A percentile compares a stretch with the other conserved stretches of the same genome.
Evolutionary conservation across 2,329 filamentous ascomycete species (phyloP).

Genomic region (Clarireedia paspali): DNA sequence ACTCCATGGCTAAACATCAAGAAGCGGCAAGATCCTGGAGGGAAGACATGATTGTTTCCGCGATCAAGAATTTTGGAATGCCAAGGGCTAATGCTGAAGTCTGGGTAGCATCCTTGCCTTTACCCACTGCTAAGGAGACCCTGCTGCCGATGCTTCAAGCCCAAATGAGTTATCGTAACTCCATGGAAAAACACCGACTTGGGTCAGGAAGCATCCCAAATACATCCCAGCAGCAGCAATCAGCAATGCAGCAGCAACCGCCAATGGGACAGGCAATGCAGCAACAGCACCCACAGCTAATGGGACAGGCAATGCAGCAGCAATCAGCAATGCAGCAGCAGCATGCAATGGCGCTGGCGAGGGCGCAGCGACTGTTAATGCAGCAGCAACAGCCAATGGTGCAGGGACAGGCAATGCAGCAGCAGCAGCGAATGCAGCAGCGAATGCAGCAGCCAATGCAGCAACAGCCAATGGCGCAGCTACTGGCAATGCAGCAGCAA

Average conservation of each 20-base stretch:
- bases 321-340: background rate
- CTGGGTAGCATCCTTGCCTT: background rate
- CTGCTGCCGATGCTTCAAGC: background rate
- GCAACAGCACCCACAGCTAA: background rate
- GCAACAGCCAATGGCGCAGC: too few species aligned
- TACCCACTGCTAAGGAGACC: background rate
- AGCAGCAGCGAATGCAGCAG: too few species aligned
- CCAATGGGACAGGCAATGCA: background rate
- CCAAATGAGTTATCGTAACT: too few species aligned
- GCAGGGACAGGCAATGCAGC: too few species aligned
- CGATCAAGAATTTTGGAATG: slow-evolving; percentile 9
- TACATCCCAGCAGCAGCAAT: too few species aligned
- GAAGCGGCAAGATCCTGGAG: slow-evolving; percentile 3
- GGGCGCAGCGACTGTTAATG: too few species aligned
- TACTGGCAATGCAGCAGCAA: too few species aligned
- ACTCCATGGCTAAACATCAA: background rate
- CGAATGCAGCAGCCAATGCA: too few species aligned
- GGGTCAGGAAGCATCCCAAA: too few species aligned
- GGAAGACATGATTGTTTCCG: slow-evolving; percentile 5
- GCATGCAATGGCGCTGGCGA: too few species aligned
- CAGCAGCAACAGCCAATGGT: too few species aligned
- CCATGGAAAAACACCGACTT: too few species aligned
- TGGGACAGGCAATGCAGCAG: background rate
- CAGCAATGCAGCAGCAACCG: background rate
- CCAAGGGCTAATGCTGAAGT: background rate